phyloP scores from a whole-genome alignment of 2,329 filamentous ascomycete genomes.

The Corinectria fuckeliana region DNA sequence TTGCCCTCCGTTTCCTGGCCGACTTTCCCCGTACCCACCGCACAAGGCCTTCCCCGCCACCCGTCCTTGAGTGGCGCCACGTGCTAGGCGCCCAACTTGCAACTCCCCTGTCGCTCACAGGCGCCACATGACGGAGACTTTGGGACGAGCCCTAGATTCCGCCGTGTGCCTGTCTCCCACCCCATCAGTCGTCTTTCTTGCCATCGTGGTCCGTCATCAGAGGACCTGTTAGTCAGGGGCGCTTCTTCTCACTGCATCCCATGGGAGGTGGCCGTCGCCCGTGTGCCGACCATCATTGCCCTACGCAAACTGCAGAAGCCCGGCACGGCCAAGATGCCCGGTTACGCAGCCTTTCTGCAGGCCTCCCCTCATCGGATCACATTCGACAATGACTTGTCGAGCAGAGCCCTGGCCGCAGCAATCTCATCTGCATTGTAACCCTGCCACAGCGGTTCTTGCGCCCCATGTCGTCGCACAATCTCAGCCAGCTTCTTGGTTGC shows the following conservation, averaged over 20 bases:
- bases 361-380: conserved; percentile 50
- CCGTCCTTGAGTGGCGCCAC: conserved; percentile 38
- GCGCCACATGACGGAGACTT: conserved; percentile 2
- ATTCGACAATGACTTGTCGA: conserved; percentile 59
- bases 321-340: conserved; percentile 13
- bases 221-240: conserved; percentile 24
- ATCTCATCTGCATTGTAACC: conserved; percentile 77
- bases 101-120: conserved; percentile 24
- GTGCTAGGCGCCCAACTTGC: conserved; percentile 34
- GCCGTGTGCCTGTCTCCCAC: conserved; percentile 16
- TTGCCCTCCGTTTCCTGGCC: conserved; percentile 19
- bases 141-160: not conserved
- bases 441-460: conserved; percentile 70
- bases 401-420: conserved; percentile 71
- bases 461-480: conserved; percentile 70
- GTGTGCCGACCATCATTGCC: conserved; percentile 17
- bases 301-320: conserved; percentile 21
- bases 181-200: conserved; percentile 5
- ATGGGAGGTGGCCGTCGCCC: conserved; percentile 14
- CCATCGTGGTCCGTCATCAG: conserved; percentile 4
- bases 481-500: conserved; percentile 79
- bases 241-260: conserved; percentile 14
- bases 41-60: conserved; percentile 32
- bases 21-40: conserved; percentile 28
- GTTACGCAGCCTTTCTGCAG: conserved; percentile 14